phyloP scores from a whole-genome alignment of 495 filamentous ascomycete species.

The Talaromyces adpressus region DNA sequence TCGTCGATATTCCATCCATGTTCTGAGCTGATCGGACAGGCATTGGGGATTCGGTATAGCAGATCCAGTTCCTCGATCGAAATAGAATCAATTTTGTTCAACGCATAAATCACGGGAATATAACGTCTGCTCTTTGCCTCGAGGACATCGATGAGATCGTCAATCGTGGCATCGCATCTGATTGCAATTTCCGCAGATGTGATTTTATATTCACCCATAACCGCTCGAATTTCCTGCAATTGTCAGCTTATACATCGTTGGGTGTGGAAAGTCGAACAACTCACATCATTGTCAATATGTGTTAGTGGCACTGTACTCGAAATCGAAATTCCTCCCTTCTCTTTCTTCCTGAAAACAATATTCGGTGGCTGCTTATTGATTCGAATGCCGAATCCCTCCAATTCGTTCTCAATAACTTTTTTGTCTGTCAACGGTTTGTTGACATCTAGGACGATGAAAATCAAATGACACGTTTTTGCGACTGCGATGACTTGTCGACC shows the following conservation, averaged over 20 bases:
- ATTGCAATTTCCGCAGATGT: slow-evolving; percentile 96
- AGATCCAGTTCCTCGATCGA: slow-evolving; percentile 96
- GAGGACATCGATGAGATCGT: slow-evolving; percentile 91
- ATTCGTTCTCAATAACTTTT: slow-evolving; percentile 89
- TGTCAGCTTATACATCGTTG: slow-evolving; percentile 14
- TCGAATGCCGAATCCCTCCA: slow-evolving; percentile 95
- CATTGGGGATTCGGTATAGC: slow-evolving; percentile 92
- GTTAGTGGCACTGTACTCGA: slow-evolving; percentile 87
- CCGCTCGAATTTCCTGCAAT: slow-evolving; percentile 81
- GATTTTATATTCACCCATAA: slow-evolving; percentile 96
- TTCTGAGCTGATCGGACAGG: slow-evolving; percentile 93
- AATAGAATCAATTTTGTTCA: slow-evolving; percentile 99
- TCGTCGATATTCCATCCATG: slow-evolving; percentile 99
- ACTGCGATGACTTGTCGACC: slow-evolving; percentile 98
- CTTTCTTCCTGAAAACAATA: slow-evolving; percentile 98
- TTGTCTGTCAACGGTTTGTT: slow-evolving; percentile 98
- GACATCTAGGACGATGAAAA: slow-evolving; percentile 97
- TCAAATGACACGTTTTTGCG: slow-evolving; percentile 96
- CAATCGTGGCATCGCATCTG: slow-evolving; percentile 86
- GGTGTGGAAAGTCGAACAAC: slow-evolving; percentile 11
- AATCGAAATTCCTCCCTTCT: slow-evolving; percentile 93
- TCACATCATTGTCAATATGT: slow-evolving; percentile 80
- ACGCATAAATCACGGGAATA: slow-evolving; percentile 94
- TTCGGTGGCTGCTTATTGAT: slow-evolving; percentile 97
- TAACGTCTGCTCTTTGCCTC: slow-evolving; percentile 94